phyloP scores from a whole-genome alignment of 2,329 filamentous ascomycete species.

The Ophiostoma sp. region DNA sequence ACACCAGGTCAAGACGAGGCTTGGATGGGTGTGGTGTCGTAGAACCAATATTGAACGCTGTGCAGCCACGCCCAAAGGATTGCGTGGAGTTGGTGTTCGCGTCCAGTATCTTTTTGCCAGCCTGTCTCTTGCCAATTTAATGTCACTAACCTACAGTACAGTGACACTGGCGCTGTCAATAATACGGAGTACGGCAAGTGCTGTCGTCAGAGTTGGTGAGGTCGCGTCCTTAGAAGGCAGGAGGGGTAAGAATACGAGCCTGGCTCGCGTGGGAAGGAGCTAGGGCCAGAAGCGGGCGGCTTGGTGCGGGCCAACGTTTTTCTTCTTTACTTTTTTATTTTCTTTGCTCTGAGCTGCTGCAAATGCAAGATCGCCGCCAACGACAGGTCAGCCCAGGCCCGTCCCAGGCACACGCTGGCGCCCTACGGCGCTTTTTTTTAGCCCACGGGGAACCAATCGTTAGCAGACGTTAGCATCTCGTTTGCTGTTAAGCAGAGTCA shows the following conservation, averaged over 20 bases:
- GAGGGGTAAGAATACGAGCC: conserved; percentile 17
- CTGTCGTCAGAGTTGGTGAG: not conserved
- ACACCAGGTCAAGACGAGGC: not conserved
- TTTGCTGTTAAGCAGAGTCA: not conserved
- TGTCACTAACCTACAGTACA: not conserved
- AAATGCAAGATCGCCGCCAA: not conserved
- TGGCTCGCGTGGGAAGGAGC: not conserved
- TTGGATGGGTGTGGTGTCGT: not conserved
- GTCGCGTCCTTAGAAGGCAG: not conserved
- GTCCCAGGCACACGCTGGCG: conserved; percentile 4
- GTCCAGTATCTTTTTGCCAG: not conserved
- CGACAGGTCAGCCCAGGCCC: not conserved
- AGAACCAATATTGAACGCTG: conserved; percentile 14
- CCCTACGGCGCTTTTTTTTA: conserved; percentile 4
- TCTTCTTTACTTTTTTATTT: not conserved
- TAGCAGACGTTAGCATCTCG: conserved; percentile 6
- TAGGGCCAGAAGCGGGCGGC: conserved; percentile 11
- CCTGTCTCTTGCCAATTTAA: not conserved
- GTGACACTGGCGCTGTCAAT: not conserved
- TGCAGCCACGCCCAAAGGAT: not conserved
- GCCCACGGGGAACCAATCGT: conserved; percentile 5
- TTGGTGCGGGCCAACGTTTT: not conserved
- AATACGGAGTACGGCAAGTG: not conserved
- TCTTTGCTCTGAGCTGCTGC: not conserved
- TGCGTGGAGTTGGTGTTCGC: not conserved